A percentile compares a stretch with the other conserved stretches of the same genome.
These are phyloP conservation scores for Mangifera indica DNA, from an alignment of 345 rosid species.

Conservation along the genomic window DNA sequence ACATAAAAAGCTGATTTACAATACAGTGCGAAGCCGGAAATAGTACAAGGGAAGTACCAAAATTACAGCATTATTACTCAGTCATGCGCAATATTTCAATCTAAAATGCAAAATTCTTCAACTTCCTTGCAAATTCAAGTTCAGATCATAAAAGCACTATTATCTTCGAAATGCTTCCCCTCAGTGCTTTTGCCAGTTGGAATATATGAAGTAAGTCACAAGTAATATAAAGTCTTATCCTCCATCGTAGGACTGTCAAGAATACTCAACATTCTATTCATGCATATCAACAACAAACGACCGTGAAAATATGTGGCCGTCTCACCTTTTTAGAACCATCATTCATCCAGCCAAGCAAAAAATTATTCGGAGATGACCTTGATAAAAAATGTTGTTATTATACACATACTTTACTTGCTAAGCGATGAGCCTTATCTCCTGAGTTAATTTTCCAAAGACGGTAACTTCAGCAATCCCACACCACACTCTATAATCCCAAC, in stretches of 20 bases:
- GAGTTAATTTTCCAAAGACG: neutral
- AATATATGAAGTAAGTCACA: neutral
- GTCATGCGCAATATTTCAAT: neutral
- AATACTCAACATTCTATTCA: conserved; percentile 1
- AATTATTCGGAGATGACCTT: neutral
- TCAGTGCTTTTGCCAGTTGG: neutral
- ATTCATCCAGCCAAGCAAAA: neutral
- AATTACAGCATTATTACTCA: neutral
- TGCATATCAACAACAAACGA: neutral
- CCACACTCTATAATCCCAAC: neutral
- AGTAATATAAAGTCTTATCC: neutral
- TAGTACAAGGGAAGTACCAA: neutral
- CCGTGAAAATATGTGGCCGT: neutral
- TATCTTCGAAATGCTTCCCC: neutral
- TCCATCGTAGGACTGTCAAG: neutral
- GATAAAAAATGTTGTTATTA: neutral
- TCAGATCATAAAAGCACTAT: neutral
- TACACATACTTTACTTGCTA: neutral
- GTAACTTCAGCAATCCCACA: neutral
- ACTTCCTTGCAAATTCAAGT: neutral
- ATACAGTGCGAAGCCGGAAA: neutral
- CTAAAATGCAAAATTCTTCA: neutral
- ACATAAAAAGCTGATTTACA: neutral
- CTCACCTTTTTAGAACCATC: neutral
- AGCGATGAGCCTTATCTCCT: neutral